These are phyloP conservation scores for Phytophthora macrochlamydospora DNA, from an alignment of 352 stramenopile genomes.

Conservation along the genomic window DNA sequence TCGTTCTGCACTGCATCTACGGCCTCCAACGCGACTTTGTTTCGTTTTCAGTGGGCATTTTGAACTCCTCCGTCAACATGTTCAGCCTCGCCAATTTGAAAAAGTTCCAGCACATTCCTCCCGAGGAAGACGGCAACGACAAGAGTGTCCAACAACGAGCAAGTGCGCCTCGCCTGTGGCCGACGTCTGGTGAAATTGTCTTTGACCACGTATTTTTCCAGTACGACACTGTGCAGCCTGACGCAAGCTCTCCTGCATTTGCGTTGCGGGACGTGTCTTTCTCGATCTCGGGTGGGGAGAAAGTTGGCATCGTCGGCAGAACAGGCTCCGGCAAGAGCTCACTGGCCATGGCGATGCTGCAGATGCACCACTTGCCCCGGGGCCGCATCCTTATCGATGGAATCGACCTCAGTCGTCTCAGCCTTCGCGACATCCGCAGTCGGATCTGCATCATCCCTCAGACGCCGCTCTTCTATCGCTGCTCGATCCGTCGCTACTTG, in stretches of 20 bases:
- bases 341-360: slow-evolving; percentile 60
- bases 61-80: slow-evolving; percentile 43
- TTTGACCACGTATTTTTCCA: slow-evolving; percentile 86
- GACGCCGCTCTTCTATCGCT: slow-evolving; percentile 93
- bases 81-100: slow-evolving; percentile 42
- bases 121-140: slow-evolving; percentile 25
- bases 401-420: slow-evolving; percentile 67
- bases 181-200: slow-evolving; percentile 59
- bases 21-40: slow-evolving; percentile 41
- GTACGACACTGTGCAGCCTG: slow-evolving; percentile 55
- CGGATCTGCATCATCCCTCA: slow-evolving; percentile 79
- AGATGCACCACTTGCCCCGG: slow-evolving; percentile 39
- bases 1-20: slow-evolving; percentile 45
- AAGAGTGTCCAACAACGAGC: slow-evolving; percentile 11
- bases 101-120: slow-evolving; percentile 68
- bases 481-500: slow-evolving; percentile 91
- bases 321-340: slow-evolving; percentile 69
- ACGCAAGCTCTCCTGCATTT: slow-evolving; percentile 44
- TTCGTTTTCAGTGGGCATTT: slow-evolving; percentile 35
- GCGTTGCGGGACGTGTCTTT: slow-evolving; percentile 59
- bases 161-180: slow-evolving; percentile 55
- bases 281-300: slow-evolving; percentile 46
- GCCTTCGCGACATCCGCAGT: slow-evolving; percentile 46
- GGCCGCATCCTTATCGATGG: slow-evolving; percentile 92
- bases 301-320: slow-evolving; percentile 58